Evolutionary conservation across 2,329 filamentous ascomycete species (phyloP).

Genomic region (Periconia macrospinosa): DNA sequence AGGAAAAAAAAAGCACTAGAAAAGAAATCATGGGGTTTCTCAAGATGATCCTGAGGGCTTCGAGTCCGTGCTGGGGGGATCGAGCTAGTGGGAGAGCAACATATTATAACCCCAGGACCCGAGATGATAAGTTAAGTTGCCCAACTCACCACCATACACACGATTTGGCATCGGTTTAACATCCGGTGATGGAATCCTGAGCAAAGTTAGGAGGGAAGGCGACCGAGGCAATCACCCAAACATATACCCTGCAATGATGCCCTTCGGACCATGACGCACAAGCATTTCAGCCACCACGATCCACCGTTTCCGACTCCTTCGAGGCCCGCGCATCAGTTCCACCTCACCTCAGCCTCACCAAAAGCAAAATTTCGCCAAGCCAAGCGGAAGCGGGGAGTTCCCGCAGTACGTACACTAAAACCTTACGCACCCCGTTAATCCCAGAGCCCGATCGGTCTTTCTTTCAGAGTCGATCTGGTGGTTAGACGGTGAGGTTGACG

Average conservation of each 20-base stretch:
- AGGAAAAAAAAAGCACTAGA: constrained; percentile 18
- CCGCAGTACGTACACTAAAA: constrained; percentile 39
- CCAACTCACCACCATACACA: constrained; percentile 24
- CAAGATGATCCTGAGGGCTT: constrained; percentile 23
- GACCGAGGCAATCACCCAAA: constrained; percentile 29
- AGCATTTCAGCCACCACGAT: constrained; percentile 41
- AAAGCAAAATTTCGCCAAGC: constrained; percentile 43
- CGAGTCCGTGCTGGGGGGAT: constrained; percentile 33
- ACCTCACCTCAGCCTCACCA: constrained; percentile 39
- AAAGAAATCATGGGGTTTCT: constrained; percentile 23
- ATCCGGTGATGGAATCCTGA: constrained; percentile 28
- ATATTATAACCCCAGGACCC: constrained; percentile 29
- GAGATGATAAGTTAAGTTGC: constrained; percentile 20
- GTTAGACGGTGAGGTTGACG: constrained; percentile 19
- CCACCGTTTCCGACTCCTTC: constrained; percentile 37
- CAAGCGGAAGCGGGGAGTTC: constrained; percentile 40
- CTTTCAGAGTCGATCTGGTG: constrained; percentile 24
- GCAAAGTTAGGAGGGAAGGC: constrained; percentile 30
- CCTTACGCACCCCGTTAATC: constrained; percentile 38
- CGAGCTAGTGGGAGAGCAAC: constrained; percentile 32
- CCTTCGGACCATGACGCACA: constrained; percentile 39
- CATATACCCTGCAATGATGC: constrained; percentile 31
- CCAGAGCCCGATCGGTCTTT: constrained; percentile 29
- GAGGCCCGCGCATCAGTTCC: constrained; percentile 41
- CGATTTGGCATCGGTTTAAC: constrained; percentile 35